Evolutionary conservation across 2,329 filamentous ascomycete species (phyloP), one percentile per base, ranked within the genome.

Genomic region (Didymella arachidicola): DNA sequence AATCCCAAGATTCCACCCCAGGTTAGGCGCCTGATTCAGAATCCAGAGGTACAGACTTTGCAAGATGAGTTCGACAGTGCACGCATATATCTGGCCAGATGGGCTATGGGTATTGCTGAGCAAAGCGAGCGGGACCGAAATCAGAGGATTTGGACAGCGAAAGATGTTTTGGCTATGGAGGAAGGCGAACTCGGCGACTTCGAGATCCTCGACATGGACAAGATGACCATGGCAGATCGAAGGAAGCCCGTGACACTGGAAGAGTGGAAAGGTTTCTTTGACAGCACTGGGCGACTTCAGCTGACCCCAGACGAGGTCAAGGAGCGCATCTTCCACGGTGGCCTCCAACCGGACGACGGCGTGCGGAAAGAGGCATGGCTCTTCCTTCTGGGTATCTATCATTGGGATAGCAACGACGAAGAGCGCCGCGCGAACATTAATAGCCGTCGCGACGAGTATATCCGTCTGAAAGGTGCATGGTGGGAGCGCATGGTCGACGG

Each of bases 91-190:
- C 83, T 99, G 38, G 95, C 95, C 22, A 85, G 95, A 63, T 99
- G 95, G 95, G 95, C 95, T 2, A 98, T 99, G 95, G 93, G 93
- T 7, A 97, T 99, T 64, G 93, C 95, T 0, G 96, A 99, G 76
- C 95, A 99, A 79, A 94, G 93, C 69, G 95, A 99, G 72, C 84
- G 88, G 38, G 95, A 99, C 69, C 83, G 89, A 25, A 91, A 88
- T 50, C 90, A 93, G 76, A 84, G 93, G 45, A 93, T 97, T 72
- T 99, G 93, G 91, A 97, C 93, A 0, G 94, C 92, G 0, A 89
- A 88, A 64, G 95, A 99, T 78, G 90, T 97, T 4, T 82, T 98
- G 69, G 93, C 96, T 70, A 90, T 96, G 75, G 96, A 99, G 74
- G 90, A 97, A 65, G 97, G 92, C 29, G 92, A 93, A 60, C 91